Evolutionary conservation across 2,329 filamentous ascomycete genomes (phyloP).

Genomic region (Teratosphaeria nubilosa): DNA sequence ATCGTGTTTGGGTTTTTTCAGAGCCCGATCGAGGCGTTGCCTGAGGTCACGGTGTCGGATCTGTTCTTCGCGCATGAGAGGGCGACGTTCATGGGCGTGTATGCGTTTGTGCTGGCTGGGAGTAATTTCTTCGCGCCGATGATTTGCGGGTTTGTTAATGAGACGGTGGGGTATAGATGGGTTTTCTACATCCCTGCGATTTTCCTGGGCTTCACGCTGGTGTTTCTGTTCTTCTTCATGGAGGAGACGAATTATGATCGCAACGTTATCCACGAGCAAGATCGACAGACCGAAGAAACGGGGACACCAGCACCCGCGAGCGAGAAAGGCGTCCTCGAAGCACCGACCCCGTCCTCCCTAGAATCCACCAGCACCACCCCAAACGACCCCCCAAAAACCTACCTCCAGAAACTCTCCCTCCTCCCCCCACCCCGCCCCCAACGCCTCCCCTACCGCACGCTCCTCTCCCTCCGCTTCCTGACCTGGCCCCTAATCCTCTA

Average conservation of each 20-base stretch:
- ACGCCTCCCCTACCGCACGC: slow-evolving; percentile 21
- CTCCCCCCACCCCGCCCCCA: slow-evolving; percentile 12
- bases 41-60: slow-evolving; percentile 25
- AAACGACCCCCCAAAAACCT: slow-evolving; percentile 6
- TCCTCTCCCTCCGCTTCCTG: slow-evolving; percentile 24
- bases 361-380: neutral
- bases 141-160: slow-evolving; percentile 40
- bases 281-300: neutral
- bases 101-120: slow-evolving; percentile 16
- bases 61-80: slow-evolving; percentile 23
- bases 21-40: slow-evolving; percentile 41
- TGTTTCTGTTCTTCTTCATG: slow-evolving; percentile 48
- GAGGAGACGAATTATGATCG: slow-evolving; percentile 48
- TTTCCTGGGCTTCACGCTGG: slow-evolving; percentile 36
- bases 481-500: slow-evolving; percentile 33
- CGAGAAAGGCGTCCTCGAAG: neutral
- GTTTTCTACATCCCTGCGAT: slow-evolving; percentile 44
- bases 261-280: slow-evolving; percentile 1
- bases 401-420: slow-evolving; percentile 13
- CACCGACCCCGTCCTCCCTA: neutral
- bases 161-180: slow-evolving; percentile 32
- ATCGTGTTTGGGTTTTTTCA: slow-evolving; percentile 39
- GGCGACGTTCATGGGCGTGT: slow-evolving; percentile 20
- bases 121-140: slow-evolving; percentile 27
- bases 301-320: neutral